Evolutionary conservation across 1,284 basidiomycete species (phyloP), one percentile per base, ranked within the genome.

Genomic region (Cryptococcus sp.): DNA sequence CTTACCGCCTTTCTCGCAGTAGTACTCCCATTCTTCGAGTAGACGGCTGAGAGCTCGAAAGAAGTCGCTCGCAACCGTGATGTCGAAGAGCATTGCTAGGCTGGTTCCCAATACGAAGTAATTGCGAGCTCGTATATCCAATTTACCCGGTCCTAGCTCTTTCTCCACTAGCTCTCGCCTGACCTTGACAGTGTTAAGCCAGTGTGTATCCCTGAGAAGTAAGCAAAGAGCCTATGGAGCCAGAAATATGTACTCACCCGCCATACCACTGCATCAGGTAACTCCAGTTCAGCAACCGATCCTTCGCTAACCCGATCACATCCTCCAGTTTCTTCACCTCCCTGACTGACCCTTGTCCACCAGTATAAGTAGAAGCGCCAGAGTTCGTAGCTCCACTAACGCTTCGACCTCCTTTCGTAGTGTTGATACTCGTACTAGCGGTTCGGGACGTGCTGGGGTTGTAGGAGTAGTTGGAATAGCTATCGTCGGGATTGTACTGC

Each of bases 31-130:
- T 55, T 79, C 78, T 11, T 77, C 73, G 24, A 77, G 54, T 16
- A 78, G 52, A 45, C 65, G 70, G 9, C 67, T 46, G 24, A 77
- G 49, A 2, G 67, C 69, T n/a, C 67, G 69, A 3, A 78, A 51
- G 45, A 76, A 76, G 48, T 80, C 78, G 13, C 54, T 45, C 2
- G 70, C 66, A 1, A 63, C 60, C 0, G 68, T 52, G 18, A 77
- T 76, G 48, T 78, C 78, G 34, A 79, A 70, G 1, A 78, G 54
- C 3, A 70, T 57, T 1, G 73, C 73, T 4, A 80, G 63, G 1
- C 73, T 76, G 54, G 76, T 71, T 7, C 78, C 77, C 5, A 79
- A 67, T 5, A 77, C 62, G 42, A 75, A 72, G 50, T 76, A 74
- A 41, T 75, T 69, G 0, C 68, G 63, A 0, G 75, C 71, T 34